These are phyloP conservation scores for Pleodorina starrii DNA, from an alignment of 139 green algal genomes.

Conservation along the genomic window DNA sequence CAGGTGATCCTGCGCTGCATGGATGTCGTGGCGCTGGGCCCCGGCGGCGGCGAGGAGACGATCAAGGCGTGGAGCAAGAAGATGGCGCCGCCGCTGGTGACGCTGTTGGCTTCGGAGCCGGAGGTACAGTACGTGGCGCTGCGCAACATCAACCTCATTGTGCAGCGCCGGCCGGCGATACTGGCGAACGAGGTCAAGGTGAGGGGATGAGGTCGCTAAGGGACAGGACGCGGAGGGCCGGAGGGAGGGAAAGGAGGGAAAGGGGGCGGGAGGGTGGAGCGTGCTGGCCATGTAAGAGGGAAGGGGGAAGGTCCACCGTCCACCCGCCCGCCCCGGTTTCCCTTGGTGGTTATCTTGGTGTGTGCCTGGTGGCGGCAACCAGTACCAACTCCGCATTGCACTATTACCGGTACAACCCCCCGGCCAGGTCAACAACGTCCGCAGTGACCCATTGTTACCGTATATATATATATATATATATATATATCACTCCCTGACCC, in stretches of 20 bases:
- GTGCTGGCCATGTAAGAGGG: neutral
- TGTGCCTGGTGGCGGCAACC: too few species aligned
- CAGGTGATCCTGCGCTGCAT: conserved; percentile 89
- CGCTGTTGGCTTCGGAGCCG: conserved; percentile 91
- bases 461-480: too few species aligned
- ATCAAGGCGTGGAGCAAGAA: conserved; percentile 87
- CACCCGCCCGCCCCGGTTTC: too few species aligned
- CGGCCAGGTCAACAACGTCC: too few species aligned
- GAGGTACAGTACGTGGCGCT: conserved; percentile 92
- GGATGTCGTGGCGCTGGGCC: conserved; percentile 67
- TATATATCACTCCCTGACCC: neutral
- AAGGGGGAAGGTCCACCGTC: too few species aligned
- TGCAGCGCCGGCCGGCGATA: conserved; percentile 87
- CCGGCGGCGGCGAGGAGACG: conserved; percentile 72
- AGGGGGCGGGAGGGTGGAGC: too few species aligned
- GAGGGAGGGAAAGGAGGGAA: neutral
- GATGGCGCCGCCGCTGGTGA: conserved; percentile 97
- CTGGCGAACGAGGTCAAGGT: conserved; percentile 97
- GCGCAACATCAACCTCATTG: conserved; percentile 97
- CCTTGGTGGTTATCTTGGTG: too few species aligned
- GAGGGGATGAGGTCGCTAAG: neutral
- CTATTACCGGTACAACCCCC: too few species aligned
- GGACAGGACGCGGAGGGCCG: too few species aligned
- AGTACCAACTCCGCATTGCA: too few species aligned
- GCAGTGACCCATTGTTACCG: too few species aligned